Evolutionary conservation across 2,329 filamentous ascomycete species (phyloP).

Genomic region (Camptophora hylomeconis): DNA sequence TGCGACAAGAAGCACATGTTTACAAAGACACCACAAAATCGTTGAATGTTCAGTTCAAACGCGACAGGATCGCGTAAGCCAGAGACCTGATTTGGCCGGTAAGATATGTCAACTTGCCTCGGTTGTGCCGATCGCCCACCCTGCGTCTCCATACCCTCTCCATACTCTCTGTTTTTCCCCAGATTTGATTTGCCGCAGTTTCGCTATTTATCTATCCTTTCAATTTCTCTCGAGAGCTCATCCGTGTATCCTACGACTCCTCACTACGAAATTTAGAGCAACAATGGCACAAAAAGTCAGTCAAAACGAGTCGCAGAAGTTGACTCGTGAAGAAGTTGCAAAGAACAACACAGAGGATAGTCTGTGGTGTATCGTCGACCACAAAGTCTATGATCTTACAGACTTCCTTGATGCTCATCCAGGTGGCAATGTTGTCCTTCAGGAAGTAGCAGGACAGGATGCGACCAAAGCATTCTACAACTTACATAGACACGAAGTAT

Average conservation of each 20-base stretch:
- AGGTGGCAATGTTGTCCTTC: conserved; percentile 27
- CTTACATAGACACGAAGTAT: conserved; percentile 80
- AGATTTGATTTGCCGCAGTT: background rate
- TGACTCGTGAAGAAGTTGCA: conserved; percentile 26
- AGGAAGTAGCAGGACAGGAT: conserved; percentile 29
- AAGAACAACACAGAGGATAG: conserved; percentile 36
- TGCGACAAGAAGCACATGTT: too few species aligned
- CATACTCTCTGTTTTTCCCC: too few species aligned
- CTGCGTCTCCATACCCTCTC: too few species aligned
- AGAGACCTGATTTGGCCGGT: too few species aligned
- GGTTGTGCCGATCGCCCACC: too few species aligned
- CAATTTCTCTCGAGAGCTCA: too few species aligned
- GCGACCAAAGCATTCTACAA: conserved; percentile 51
- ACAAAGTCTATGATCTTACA: conserved; percentile 48
- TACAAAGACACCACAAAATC: too few species aligned
- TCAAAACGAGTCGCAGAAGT: conserved; percentile 6
- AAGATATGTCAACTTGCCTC: too few species aligned
- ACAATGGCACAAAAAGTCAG: conserved; percentile 5
- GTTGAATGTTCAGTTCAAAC: too few species aligned
- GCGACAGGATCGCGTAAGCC: too few species aligned
- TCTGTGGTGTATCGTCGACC: conserved; percentile 44
- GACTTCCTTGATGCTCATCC: conserved; percentile 48
- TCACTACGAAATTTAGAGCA: too few species aligned
- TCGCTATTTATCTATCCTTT: background rate
- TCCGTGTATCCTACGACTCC: too few species aligned